Percentiles rank a stretch among this genome's conserved stretches.
These are phyloP conservation scores for Nepenthes gracilis DNA, from an alignment of 148 eudicot species.

Conservation along the genomic window DNA sequence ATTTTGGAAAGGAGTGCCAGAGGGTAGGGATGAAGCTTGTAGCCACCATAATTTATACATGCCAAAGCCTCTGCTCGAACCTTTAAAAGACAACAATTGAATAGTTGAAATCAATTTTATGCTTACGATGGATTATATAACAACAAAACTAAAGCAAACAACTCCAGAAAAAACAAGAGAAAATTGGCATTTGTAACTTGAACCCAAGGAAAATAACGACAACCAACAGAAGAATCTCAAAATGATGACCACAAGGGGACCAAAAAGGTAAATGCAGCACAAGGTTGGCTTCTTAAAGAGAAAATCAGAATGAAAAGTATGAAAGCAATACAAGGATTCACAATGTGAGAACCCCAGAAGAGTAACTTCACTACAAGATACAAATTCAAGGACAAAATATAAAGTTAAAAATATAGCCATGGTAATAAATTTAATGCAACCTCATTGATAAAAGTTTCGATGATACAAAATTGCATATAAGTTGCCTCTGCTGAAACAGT, in stretches of 20 bases:
- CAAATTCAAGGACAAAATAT: background rate
- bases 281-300: background rate
- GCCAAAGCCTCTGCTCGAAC: slow-evolving; percentile 65
- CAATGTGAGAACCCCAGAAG: background rate
- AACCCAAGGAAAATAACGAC: too few relatives aligned
- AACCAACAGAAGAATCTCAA: too few relatives aligned
- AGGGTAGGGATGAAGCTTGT: slow-evolving; percentile 92
- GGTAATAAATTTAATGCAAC: slow-evolving; percentile 18
- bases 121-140: too few relatives aligned
- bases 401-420: background rate
- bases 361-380: background rate
- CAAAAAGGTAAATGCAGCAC: too few relatives aligned
- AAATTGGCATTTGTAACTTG: too few relatives aligned
- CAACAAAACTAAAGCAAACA: too few relatives aligned
- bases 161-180: too few relatives aligned
- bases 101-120: background rate
- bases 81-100: slow-evolving; percentile 20
- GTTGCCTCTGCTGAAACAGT: slow-evolving; percentile 61
- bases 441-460: slow-evolving; percentile 66
- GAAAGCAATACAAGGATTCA: too few relatives aligned
- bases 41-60: slow-evolving; percentile 61
- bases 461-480: slow-evolving; percentile 51
- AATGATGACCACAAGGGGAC: too few relatives aligned
- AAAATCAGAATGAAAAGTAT: too few relatives aligned
- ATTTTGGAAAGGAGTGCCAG: slow-evolving; percentile 48